Base-by-base conservation (phyloP, 2,329 filamentous ascomycete species). In the Ophiostoma ulmi region DNA sequence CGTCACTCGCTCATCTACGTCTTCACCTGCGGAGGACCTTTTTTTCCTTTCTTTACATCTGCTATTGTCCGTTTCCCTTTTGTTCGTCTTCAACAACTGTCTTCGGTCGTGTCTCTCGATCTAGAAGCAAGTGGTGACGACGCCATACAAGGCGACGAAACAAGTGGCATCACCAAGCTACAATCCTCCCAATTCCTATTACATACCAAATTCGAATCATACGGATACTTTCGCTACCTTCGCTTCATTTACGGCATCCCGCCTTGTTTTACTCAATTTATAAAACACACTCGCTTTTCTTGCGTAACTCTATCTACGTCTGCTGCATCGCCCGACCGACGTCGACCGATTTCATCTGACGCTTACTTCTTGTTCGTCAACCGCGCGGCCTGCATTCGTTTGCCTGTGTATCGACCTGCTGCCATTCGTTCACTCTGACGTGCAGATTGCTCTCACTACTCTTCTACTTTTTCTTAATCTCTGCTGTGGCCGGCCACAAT, bases 401-500 rank as follows among this genome's bases (percentile, higher is more conserved):
- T 65, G 65, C 36, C 14, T 7, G 36, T 69, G 20, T 64, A 55
- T 63, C 61, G 52, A 64, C 52, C 20, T 44, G 1, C 70, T 11
- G 63, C 38, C 70, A 44, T 44, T 73, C 69, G 26, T 61, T 69
- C 48, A 36, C 70, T 17, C 3, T 55, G 39, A 11, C 22, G n/a
- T 14, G n/a, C n/a, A 58, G 22, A 58, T 17, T 14, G 17, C 55
- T 26, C 22, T 61, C 10, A 66, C 36, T n/a, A 13, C 44, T 38
- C 26, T 36, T 67, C 36, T 22, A 39, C 36, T 26, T 26, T 26
- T 41, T 14, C 26, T 63, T 65, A 38, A 36, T 39, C 14, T 39
- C 35, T 73, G 55, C 67, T 73, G 72, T 74, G 74, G 74, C 74
- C 72, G 73, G 73, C 72, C 72, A 73, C 74, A 67, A 69, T 26